Evolutionary conservation across 805 yeast genomes (phyloP), one percentile per base, ranked within the genome.

Genomic region (Teunomyces lycoperdinae): DNA sequence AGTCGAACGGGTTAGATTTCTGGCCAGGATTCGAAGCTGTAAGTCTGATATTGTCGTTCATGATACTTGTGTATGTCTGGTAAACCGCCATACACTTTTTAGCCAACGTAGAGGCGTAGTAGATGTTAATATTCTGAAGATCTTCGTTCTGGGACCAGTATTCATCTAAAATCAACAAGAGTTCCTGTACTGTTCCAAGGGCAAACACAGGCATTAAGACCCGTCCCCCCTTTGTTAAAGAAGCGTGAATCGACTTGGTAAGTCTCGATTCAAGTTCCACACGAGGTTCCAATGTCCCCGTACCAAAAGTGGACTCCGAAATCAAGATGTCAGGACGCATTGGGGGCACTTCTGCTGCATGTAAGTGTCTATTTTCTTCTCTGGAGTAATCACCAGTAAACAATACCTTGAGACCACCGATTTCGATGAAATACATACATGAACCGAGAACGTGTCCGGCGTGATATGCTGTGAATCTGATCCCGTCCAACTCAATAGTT

Each of bases 361-460:
- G 91, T 59, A 94, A 78, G 73, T 94, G 99, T 53, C 99, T 83
- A 63, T 91, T 96, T 60, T 88, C 90, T 65, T 92, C 98, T 59
- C 99, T 77, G 3, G 98, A 92, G 62, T 89, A 94, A 66, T 94
- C 99, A 48, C 99, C 99, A 0, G 99, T 94, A 63, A 92, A 94
- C 44, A 94, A 66, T 0, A 89, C 77, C 55, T 89, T 87, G 50
- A 92, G 71, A 0, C 97, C 97, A 14, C 96, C 97, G 58, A 94
- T 86, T 66, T 94, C 99, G 43, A 94, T 81, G 55, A 94, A 84
- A 66, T 85, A 94, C 98, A 94, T 94, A 9, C 98, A 97, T 9
- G 99, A 98, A 47, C 99, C 99, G 39, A 94, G 73, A 9, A 94
- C 99, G 76, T 94, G 99, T n/a, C 99, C 99, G 6, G 99, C 99